Evolutionary conservation across 257 asterid species (phyloP).

Genomic region (Asclepias syriaca): DNA sequence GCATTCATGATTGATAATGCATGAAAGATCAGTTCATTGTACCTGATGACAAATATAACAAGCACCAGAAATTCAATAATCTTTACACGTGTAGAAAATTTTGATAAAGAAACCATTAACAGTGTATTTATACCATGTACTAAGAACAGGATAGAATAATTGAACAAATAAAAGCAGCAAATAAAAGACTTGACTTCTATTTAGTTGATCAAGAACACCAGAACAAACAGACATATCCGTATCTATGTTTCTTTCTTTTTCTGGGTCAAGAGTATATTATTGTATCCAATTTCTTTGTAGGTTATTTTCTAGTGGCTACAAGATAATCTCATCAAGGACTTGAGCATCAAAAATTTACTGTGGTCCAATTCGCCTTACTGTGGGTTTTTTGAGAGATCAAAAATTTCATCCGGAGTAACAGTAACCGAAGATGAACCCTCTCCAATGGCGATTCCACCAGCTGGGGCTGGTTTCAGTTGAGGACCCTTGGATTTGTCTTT

Average conservation of each 20-base stretch:
- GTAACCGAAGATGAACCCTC: constrained; percentile 13
- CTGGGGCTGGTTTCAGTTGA: constrained; percentile 18
- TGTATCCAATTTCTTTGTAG: background rate
- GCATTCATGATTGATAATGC: constrained; percentile 46
- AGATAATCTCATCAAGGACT: background rate
- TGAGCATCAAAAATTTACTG: background rate
- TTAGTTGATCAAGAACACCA: background rate
- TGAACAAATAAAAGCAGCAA: background rate
- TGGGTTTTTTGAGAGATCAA: constrained; percentile 24
- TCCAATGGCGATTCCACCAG: constrained; percentile 12
- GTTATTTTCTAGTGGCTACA: background rate
- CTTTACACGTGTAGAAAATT: background rate
- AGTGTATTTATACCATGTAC: background rate
- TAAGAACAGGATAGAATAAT: background rate
- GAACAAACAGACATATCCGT: background rate
- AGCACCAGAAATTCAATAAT: constrained; percentile 16
- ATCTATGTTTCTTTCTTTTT: background rate
- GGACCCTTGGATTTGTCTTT: constrained; percentile 28
- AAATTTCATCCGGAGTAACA: constrained; percentile 17
- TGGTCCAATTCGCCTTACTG: constrained; percentile 15
- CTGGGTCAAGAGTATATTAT: background rate
- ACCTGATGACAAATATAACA: constrained; percentile 29
- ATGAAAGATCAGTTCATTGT: constrained; percentile 42
- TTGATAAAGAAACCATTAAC: background rate
- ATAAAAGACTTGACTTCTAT: background rate